phyloP scores from a whole-genome alignment of 345 rosid genomes.

The Heritiera fomes region DNA sequence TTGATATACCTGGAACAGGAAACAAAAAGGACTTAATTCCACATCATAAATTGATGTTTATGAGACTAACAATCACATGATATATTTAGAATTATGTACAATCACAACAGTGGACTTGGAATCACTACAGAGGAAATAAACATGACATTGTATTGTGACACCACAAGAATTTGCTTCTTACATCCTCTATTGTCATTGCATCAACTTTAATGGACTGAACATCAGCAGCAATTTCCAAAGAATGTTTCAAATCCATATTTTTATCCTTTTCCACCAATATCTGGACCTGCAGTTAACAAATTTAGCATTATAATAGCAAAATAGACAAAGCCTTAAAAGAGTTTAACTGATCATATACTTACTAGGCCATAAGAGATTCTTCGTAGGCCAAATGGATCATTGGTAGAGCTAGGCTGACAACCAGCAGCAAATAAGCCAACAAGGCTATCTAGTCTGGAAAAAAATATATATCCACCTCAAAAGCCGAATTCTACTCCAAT shows the following conservation, averaged over 20 bases:
- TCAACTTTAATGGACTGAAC: slow-evolving; percentile 73
- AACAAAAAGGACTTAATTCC: background rate
- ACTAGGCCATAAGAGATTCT: slow-evolving; percentile 95
- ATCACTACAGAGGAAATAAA: slow-evolving; percentile 9
- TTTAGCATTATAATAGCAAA: slow-evolving; percentile 17
- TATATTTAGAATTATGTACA: background rate
- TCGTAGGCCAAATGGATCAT: slow-evolving; percentile 91
- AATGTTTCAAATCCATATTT: slow-evolving; percentile 60
- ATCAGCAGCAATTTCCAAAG: slow-evolving; percentile 70
- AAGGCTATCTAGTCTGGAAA: slow-evolving; percentile 85
- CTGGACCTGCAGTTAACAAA: slow-evolving; percentile 63
- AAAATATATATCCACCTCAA: slow-evolving; percentile 10
- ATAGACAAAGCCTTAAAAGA: background rate
- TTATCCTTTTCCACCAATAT: slow-evolving; percentile 75
- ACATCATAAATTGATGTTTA: slow-evolving; percentile 10
- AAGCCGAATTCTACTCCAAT: slow-evolving; percentile 14
- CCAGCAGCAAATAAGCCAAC: slow-evolving; percentile 97
- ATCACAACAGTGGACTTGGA: background rate
- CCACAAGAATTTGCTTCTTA: slow-evolving; percentile 41
- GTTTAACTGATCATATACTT: slow-evolving; percentile 38
- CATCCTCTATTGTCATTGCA: slow-evolving; percentile 58
- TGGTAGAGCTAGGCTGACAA: slow-evolving; percentile 93
- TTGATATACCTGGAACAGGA: slow-evolving; percentile 53
- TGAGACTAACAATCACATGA: background rate
- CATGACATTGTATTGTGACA: background rate